Conservation (phyloP, 768 basidiomycete genomes). For the Vishniacozyma victoriae region DNA sequence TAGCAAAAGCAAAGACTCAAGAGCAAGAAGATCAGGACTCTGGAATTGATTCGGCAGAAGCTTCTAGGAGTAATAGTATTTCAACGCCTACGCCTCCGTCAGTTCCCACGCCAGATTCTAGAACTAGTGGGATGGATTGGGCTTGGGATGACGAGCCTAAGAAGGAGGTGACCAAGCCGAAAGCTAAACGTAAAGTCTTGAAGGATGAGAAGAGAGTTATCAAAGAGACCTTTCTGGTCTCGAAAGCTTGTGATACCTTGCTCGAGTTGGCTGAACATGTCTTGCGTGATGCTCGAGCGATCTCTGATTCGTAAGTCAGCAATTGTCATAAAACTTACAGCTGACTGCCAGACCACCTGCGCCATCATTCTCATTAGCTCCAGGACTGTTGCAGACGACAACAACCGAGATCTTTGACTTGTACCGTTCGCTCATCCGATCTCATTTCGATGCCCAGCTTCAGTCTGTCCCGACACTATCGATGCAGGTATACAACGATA, state of each 20-base stretch:
- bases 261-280: constrained; percentile 24
- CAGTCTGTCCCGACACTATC: constrained; percentile 53
- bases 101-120: not conserved
- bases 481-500: constrained; percentile 80
- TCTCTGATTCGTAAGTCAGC: not conserved
- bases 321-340: not conserved
- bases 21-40: constrained; percentile 18
- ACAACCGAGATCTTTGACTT: constrained; percentile 67
- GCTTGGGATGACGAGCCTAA: constrained; percentile 18
- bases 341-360: constrained; percentile 8
- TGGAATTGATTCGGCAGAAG: not conserved
- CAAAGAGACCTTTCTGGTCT: constrained; percentile 27
- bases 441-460: constrained; percentile 54
- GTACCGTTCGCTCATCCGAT: constrained; percentile 70
- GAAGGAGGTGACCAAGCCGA: not conserved
- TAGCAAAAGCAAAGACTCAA: constrained; percentile 24
- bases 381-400: constrained; percentile 54
- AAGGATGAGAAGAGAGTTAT: constrained; percentile 17
- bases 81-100: not conserved
- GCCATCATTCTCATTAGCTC: constrained; percentile 49
- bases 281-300: constrained; percentile 45
- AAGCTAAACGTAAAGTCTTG: constrained; percentile 9
- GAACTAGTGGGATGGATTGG: constrained; percentile 9
- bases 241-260: constrained; percentile 26
- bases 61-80: not conserved